Evolutionary conservation across 2,329 filamentous ascomycete genomes (phyloP).

Genomic region (Aspergillus eucalypticola): DNA sequence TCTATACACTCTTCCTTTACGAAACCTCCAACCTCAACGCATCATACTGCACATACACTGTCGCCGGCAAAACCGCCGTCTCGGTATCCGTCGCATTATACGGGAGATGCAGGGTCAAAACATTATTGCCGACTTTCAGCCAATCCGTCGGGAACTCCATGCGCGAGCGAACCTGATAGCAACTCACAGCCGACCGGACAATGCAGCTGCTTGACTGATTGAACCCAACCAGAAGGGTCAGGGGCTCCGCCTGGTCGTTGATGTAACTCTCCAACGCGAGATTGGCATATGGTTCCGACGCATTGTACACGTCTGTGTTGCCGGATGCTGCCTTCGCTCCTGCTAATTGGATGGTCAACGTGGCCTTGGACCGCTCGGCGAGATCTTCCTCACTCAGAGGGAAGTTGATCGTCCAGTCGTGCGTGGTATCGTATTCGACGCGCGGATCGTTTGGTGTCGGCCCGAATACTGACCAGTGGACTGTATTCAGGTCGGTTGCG

Average conservation of each 20-base stretch:
- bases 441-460: conserved; percentile 39
- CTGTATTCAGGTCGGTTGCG: conserved; percentile 59
- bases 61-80: conserved; percentile 56
- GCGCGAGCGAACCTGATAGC: conserved; percentile 63
- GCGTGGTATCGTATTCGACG: conserved; percentile 44
- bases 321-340: conserved; percentile 63
- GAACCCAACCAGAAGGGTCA: conserved; percentile 42
- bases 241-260: conserved; percentile 42
- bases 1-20: background rate
- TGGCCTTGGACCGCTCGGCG: conserved; percentile 49
- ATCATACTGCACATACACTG: conserved; percentile 66
- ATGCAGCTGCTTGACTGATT: conserved; percentile 62
- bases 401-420: conserved; percentile 63
- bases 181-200: conserved; percentile 60
- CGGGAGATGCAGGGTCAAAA: conserved; percentile 60
- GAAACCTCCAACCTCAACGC: conserved; percentile 60
- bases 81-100: conserved; percentile 61
- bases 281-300: conserved; percentile 55
- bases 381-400: conserved; percentile 49
- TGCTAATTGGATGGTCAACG: conserved; percentile 64
- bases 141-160: conserved; percentile 56
- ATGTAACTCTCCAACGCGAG: conserved; percentile 54
- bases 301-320: conserved; percentile 62
- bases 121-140: conserved; percentile 56
- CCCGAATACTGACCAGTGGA: conserved; percentile 67